Percentiles rank a stretch among this genome's conserved stretches.
Conservation (phyloP, 169 alveolate species). For the Plasmodium reichenowi region DNA sequence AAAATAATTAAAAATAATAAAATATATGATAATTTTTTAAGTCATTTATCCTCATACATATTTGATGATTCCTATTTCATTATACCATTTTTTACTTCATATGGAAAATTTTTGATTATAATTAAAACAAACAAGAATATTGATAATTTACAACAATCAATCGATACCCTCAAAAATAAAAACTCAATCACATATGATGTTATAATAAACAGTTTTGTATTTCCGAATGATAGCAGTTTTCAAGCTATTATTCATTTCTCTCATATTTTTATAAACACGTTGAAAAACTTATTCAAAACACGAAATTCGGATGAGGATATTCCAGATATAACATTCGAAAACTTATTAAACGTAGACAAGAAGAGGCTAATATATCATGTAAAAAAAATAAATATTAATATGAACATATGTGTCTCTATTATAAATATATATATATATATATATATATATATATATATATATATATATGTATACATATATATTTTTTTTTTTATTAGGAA, state of each 20-base stretch:
- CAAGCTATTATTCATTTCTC: constrained; percentile 76
- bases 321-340: constrained; percentile 43
- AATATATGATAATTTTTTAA: constrained; percentile 36
- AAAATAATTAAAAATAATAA: constrained; percentile 53
- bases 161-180: constrained; percentile 27
- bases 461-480: neutral
- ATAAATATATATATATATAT: neutral
- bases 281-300: constrained; percentile 34
- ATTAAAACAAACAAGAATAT: constrained; percentile 36
- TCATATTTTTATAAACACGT: constrained; percentile 42
- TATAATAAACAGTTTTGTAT: constrained; percentile 65
- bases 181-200: constrained; percentile 48
- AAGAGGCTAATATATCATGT: constrained; percentile 40
- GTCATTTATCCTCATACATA: constrained; percentile 45
- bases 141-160: neutral
- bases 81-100: constrained; percentile 69
- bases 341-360: constrained; percentile 32
- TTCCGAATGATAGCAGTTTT: constrained; percentile 64
- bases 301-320: constrained; percentile 59
- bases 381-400: neutral
- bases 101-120: constrained; percentile 71
- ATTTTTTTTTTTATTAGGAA: constrained; percentile 20
- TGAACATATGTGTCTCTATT: neutral
- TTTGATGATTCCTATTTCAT: constrained; percentile 60
- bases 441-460: neutral